Base-by-base conservation (phyloP, 768 basidiomycete species). In the Tricholoma flavovirens region DNA sequence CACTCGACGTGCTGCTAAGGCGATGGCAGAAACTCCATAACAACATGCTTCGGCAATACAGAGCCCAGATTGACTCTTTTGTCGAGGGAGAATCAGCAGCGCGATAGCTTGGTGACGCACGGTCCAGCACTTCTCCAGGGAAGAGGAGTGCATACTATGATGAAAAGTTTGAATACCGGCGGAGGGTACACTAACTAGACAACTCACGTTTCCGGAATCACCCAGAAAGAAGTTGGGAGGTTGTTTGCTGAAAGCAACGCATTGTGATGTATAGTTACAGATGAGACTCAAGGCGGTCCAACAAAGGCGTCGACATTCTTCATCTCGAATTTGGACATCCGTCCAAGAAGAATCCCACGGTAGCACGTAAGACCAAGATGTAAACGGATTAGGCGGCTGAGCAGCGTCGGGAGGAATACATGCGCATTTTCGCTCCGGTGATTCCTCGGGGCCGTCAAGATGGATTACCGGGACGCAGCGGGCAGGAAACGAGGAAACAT, bases 21-120 rank as follows among this genome's bases (percentile, higher is more conserved):
- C 82, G 81, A 49, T 77, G 76, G 60, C 82, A 84, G 64, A 83
- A 86, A 62, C 82, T 87, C 88, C 88, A 92, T 3, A 91, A 74
- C 9, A 92, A 77, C 86, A 91, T 87, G 65, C 83, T 83, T 32
- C 90, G 83, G 69, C 88, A 90, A 62, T 89, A 89, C 24, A 92
- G 73, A 0, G 87, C 89, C 89, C 89, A 91, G 1, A 92, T 77
- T 14, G 85, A 84, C 59, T 91, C 87, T 66, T 90, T 91, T 14
- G 84, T 77, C 15, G 84, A 84, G 32, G 76, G 77, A 30, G 72
- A 70, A 54, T 75, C 72, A 53, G 71, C 71, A 21, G 73, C 69
- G 40, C 72, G 69, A 55, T 73, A 75, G 32, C 64, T 62, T 17
- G 68, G 71, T 5, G 79, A 72, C 17, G 70, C 64, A 51, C 82